Evolutionary conservation across 805 yeast species (phyloP).

Genomic region (Zygosaccharomyces bailii): DNA sequence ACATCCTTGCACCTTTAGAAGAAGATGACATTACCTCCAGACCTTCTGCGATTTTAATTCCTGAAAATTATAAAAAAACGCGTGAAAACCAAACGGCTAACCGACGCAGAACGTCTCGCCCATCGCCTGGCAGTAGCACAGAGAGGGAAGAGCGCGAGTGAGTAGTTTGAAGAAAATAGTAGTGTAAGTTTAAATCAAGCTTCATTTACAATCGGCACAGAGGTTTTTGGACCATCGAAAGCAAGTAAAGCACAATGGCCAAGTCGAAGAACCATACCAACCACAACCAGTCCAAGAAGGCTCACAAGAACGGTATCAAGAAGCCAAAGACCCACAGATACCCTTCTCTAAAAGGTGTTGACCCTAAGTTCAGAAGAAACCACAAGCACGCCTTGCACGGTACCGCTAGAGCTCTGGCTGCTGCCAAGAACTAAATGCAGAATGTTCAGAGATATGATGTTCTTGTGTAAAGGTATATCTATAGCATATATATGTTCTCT

Average conservation of each 20-base stretch:
- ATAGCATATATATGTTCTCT: conserved; percentile 1
- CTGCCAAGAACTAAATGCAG: conserved; percentile 40
- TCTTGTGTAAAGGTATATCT: conserved; percentile 6
- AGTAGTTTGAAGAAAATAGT: conserved; percentile 3
- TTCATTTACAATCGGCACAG: neutral
- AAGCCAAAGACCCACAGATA: conserved; percentile 98
- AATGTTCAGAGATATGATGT: conserved; percentile 3
- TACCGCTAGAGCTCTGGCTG: conserved; percentile 90
- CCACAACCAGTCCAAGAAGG: conserved; percentile 99
- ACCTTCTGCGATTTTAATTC: neutral
- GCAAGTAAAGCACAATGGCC: conserved; percentile 59
- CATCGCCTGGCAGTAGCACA: conserved; percentile 1
- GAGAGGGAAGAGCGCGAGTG: neutral
- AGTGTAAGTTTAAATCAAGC: neutral
- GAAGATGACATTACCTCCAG: too few relatives aligned
- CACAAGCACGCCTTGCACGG: conserved; percentile 99
- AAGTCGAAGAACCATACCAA: conserved; percentile 99
- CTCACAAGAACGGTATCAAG: conserved; percentile 99
- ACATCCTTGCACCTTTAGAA: neutral
- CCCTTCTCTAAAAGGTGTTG: conserved; percentile 98
- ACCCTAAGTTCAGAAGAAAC: conserved; percentile 99
- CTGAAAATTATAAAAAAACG: neutral
- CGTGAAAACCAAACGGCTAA: neutral
- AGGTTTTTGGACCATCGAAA: conserved; percentile 1
- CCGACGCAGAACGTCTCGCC: conserved; percentile 3